Base-by-base conservation (phyloP, 2,329 filamentous ascomycete species). In the Xylaria sp. region DNA sequence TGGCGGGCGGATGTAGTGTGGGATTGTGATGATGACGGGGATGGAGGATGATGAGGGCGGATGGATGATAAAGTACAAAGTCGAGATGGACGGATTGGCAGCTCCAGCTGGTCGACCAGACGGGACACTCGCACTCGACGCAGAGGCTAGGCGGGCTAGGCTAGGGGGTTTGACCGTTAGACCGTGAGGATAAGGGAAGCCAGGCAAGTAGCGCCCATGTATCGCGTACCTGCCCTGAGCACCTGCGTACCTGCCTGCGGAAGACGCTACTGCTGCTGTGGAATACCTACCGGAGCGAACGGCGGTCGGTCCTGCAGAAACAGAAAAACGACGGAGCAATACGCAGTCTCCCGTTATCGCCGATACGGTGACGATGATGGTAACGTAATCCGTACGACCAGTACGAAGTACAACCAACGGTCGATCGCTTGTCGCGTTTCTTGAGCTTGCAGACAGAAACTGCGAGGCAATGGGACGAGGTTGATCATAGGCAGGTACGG, bases 1-100 rank as follows among this genome's bases (percentile, higher is more conserved):
- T 53, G 52, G 52, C 42, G 52, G 39, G 48, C 13, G 55, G 23
- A 52, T 55, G 56, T 58, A 47, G 37, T 58, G 44, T 23, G 44
- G 44, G 19, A 23, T 30, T 30, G 23, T 30, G 23, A 30, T 5
- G 23, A 30, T 30, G 23, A 30, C 23, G 23, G 23, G 23, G 23
- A 30, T 30, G 23, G 23, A 30, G 23, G 23, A 30, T 44, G 51
- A 46, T 19, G 52, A 19, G 50, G 56, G 54, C 52, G 35, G 52
- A 35, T 51, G 30, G 53, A 47, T 53, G 9, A 49, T 23, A 30
- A 49, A 49, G 47, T 34, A 34, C 10, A 30, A 49, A 49, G 47
- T 34, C n/a, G 46, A 49, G 48, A 39, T 50, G 37, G 47, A 8
- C 34, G 19, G 46, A 13, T 49, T 18, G 8, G 30, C 16, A 30